Evolutionary conservation across 179 eudicot species (phyloP).

Genomic region (Actinidia chinensis): DNA sequence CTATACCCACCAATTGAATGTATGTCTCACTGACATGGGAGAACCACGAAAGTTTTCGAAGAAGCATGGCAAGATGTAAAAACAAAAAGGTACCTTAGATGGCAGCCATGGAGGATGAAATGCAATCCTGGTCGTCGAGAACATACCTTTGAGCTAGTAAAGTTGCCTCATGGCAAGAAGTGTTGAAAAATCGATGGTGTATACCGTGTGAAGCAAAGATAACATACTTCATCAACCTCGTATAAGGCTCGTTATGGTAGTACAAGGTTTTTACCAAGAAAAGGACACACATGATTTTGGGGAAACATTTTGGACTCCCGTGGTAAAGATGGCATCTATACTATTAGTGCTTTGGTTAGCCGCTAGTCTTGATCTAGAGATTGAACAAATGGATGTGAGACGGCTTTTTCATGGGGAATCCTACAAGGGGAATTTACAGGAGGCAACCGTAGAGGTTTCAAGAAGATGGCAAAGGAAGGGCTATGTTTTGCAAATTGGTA

Average conservation of each 20-base stretch:
- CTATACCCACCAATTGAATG: no score
- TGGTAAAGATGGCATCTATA: not conserved
- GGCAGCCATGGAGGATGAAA: no score
- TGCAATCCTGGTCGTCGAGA: no score
- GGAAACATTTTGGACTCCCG: not conserved
- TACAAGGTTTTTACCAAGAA: conserved; percentile 10
- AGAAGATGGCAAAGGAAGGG: not conserved
- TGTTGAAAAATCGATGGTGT: not conserved
- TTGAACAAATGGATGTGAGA: conserved; percentile 20
- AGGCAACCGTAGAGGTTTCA: conserved; percentile 8
- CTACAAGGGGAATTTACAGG: not conserved
- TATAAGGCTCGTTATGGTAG: conserved; percentile 16
- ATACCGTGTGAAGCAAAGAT: not conserved
- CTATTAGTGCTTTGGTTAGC: conserved; percentile 10
- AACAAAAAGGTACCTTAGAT: no score
- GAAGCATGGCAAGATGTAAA: no score
- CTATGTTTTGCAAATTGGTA: not conserved
- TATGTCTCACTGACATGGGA: no score
- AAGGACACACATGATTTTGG: conserved; percentile 7
- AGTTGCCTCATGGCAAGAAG: not conserved
- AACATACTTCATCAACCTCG: conserved; percentile 1
- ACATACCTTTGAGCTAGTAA: no score
- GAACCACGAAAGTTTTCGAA: no score
- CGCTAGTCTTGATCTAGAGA: conserved; percentile 11
- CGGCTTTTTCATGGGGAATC: not conserved